Percentiles rank a stretch among this genome's conserved stretches.
Conservation (phyloP, 2,329 filamentous ascomycete genomes). For the Beauveria rudraprayagi region DNA sequence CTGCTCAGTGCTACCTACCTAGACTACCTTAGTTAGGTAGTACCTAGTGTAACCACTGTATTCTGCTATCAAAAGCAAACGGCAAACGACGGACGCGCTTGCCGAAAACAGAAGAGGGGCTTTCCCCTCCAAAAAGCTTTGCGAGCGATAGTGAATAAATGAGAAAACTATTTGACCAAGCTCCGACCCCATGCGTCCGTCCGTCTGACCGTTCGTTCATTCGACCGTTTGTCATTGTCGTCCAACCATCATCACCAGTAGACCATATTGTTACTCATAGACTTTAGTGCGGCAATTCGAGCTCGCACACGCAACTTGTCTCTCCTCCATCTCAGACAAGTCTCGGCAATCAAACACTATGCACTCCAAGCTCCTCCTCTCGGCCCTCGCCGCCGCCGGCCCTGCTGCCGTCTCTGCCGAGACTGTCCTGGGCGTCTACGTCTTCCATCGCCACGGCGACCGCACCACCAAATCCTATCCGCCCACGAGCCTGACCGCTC, state of each 20-base stretch:
- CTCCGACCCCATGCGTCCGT: not conserved
- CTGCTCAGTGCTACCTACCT: no score
- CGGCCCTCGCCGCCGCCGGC: constrained; percentile 31
- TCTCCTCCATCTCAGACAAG: not conserved
- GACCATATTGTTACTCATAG: not conserved
- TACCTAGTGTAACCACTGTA: no score
- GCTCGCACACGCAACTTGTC: not conserved
- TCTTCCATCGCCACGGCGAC: constrained; percentile 88
- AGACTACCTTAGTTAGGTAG: no score
- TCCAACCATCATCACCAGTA: not conserved
- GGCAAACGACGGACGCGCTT: not conserved
- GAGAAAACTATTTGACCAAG: constrained; percentile 6
- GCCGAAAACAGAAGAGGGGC: constrained; percentile 2
- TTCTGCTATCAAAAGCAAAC: not conserved
- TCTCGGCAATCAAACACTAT: constrained; percentile 19
- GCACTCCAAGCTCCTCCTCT: constrained; percentile 32
- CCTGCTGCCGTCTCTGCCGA: constrained; percentile 35
- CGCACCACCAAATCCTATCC: constrained; percentile 69
- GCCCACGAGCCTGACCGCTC: constrained; percentile 65
- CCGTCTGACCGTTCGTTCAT: not conserved
- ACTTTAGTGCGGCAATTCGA: not conserved
- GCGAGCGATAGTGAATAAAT: not conserved
- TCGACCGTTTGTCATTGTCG: not conserved
- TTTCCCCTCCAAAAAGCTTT: not conserved
- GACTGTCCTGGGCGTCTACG: constrained; percentile 71